Evolutionary conservation across 768 basidiomycete genomes (phyloP), one percentile per base, ranked within the genome.

Genomic region (Collybia mongolica): DNA sequence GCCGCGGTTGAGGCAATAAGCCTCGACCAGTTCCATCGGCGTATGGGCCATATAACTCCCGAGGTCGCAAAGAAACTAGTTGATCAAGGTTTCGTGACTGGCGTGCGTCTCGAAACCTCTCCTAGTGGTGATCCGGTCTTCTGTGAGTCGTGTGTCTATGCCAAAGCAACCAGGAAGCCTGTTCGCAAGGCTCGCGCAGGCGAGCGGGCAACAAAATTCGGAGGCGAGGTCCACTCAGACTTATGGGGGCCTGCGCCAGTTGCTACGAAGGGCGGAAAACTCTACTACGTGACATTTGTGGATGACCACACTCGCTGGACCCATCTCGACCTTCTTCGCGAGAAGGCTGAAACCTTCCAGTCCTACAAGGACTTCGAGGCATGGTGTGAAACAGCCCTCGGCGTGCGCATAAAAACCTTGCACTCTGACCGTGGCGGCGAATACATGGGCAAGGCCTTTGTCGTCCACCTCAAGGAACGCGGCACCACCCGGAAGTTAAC

Each of bases 91-190:
- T n/a, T n/a, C n/a, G n/a, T n/a, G n/a, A n/a, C n/a, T n/a, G n/a
- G n/a, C n/a, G n/a, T n/a, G n/a, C n/a, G n/a, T n/a, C n/a, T n/a
- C n/a, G n/a, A n/a, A n/a, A n/a, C n/a, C n/a, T n/a, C n/a, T n/a
- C n/a, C n/a, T n/a, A n/a, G n/a, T n/a, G n/a, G 39, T 0, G 49
- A 62, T 5, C 48, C 60, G 6, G 57, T 63, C 41, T 63, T 65
- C 19, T 81, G 79, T 52, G 63, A 75, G 14, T 69, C 72, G 0
- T 81, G 79, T 41, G 56, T 72, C 1, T 72, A 72, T 47, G 76
- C 66, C 1, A 81, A 79, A 53, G 61, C 64, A 0, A 74, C 59
- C 0, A 46, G 63, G 0, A 69, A 71, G 49, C 58, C 70, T 0
- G 54, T 73, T 20, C 46, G 58, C 15, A 67, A 68, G 46, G 64